Percentiles rank a stretch among this genome's conserved stretches.
Evolutionary conservation across 257 asterid species (phyloP).

Genomic region (Echium plantagineum): DNA sequence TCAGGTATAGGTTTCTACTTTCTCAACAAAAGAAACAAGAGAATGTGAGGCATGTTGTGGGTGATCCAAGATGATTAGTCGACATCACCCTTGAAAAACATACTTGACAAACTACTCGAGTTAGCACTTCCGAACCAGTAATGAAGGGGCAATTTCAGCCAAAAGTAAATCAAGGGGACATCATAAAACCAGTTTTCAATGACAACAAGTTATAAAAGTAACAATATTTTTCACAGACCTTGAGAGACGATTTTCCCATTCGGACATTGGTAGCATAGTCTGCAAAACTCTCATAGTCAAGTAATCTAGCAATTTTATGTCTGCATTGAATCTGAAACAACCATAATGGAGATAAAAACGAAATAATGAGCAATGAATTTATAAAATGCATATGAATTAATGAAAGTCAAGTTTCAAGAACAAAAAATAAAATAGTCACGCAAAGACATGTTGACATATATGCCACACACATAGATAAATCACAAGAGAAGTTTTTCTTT

Average conservation of each 20-base stretch:
- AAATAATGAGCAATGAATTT: neutral
- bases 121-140: neutral
- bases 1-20: neutral
- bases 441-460: slow-evolving; percentile 1
- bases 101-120: neutral
- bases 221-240: slow-evolving; percentile 41
- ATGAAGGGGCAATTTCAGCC: neutral
- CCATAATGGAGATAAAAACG: neutral
- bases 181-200: neutral
- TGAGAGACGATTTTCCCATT: slow-evolving; percentile 72
- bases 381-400: no score
- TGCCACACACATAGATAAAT: neutral
- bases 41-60: neutral
- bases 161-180: no score
- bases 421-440: neutral
- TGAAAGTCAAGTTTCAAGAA: no score
- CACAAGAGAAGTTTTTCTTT: neutral
- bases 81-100: neutral
- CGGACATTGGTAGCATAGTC: slow-evolving; percentile 57
- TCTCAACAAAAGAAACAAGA: neutral
- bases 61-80: neutral
- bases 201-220: no score
- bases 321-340: slow-evolving; percentile 63
- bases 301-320: slow-evolving; percentile 84
- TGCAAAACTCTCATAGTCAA: slow-evolving; percentile 75